These are phyloP conservation scores for Acrocalymma vagum DNA, from an alignment of 2,329 filamentous ascomycete genomes.

Conservation along the genomic window DNA sequence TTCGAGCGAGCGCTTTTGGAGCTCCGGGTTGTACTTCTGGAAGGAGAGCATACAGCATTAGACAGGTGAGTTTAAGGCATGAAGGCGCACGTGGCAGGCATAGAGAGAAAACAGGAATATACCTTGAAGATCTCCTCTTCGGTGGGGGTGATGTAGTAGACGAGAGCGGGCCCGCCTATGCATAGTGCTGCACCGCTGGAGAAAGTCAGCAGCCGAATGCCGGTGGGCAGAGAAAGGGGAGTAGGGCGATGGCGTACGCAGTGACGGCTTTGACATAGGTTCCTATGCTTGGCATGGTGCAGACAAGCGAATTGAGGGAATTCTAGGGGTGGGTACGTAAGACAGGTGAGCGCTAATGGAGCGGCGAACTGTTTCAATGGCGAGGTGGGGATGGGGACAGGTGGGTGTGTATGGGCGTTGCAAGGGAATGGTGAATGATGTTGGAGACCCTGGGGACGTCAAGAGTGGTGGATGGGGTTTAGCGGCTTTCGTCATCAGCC, in stretches of 20 bases:
- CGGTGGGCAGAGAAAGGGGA: conserved; percentile 4
- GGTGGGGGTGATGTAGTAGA: conserved; percentile 80
- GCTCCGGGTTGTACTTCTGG: conserved; percentile 87
- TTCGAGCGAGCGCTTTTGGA: conserved; percentile 89
- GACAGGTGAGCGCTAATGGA: conserved; percentile 4
- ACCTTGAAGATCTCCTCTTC: conserved; percentile 89
- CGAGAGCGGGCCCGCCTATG: conserved; percentile 85
- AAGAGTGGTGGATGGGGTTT: conserved; percentile 1
- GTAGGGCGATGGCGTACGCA: conserved; percentile 35
- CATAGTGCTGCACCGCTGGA: conserved; percentile 74
- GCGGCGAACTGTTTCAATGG: not conserved
- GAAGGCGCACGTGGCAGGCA: conserved; percentile 20
- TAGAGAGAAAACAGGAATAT: conserved; percentile 16
- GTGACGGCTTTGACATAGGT: conserved; percentile 45
- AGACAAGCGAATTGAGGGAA: not conserved
- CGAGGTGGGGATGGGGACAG: too few species aligned
- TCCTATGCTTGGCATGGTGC: conserved; percentile 34
- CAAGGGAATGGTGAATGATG: not conserved
- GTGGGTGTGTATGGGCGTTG: too few species aligned
- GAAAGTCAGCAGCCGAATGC: conserved; percentile 26
- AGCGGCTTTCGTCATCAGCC: too few species aligned
- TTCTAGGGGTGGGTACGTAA: not conserved
- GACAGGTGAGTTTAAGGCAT: conserved; percentile 5
- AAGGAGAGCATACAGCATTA: conserved; percentile 10
- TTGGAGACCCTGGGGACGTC: not conserved